Base-by-base conservation (phyloP, 306 rosid genomes). In the Geum urbanum region DNA sequence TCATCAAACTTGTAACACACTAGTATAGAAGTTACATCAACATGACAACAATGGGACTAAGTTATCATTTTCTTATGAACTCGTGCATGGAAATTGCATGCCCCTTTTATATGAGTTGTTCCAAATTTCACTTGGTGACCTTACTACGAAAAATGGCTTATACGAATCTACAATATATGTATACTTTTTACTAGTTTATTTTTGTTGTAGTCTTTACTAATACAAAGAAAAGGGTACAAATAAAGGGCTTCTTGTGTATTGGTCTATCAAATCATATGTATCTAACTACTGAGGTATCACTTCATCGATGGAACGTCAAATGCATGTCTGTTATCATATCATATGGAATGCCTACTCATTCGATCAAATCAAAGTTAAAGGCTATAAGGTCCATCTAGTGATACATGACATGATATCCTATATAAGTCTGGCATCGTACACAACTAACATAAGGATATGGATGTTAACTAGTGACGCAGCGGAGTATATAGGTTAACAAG, bases 321-420 rank as follows among this genome's bases (percentile, higher is more conserved):
- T 39, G 39, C n/a, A 66, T 14, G 44, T 27, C 44, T 47, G 69
- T 46, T 65, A 46, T 47, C 54, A 46, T 65, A 46, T 47, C 54
- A 46, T 66, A 47, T 66, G 53, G 52, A 64, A 27, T 45, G 39
- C 69, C 52, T 44, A 64, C 68, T 66, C 58, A n/a, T n/a, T 35
- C 13, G 19, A 24, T 40, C 72, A 40, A 52, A 68, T 39, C 62
- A 39, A 32, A 43, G n/a, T 43, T 16, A 22, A 32, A 32, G 63
- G 13, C 40, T 58, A 58, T 32, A 37, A 67, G 58, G 56, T 66
- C 58, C 46, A 9, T 27, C 45, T 11, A 57, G 32, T 19, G 15
- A 40, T 50, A 51, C 72, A 35, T 27, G 48, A 39, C 72, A 67
- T 52, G 72, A 53, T 40, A 52, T 53, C 72, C 48, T 39, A 10